Conservation (phyloP, 371 early-diverging fungal species). For the Mucor indicus region DNA sequence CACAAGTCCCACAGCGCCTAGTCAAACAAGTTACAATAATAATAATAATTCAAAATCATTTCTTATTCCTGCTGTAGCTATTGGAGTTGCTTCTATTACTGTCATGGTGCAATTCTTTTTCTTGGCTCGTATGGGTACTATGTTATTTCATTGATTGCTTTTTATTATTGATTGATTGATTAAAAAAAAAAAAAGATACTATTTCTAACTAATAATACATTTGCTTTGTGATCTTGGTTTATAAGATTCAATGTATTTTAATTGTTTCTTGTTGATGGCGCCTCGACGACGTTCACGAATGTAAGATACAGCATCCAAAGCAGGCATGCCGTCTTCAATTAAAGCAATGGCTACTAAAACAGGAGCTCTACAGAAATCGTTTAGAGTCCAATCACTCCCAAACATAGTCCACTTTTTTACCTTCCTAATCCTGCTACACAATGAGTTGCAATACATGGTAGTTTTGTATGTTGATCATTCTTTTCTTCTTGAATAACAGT, state of each 20-base stretch:
- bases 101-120: conserved; percentile 9
- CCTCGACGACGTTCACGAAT: conserved; percentile 84
- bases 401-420: conserved; percentile 24
- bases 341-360: conserved; percentile 81
- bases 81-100: conserved; percentile 4
- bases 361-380: conserved; percentile 50
- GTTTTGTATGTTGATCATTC: conserved; percentile 12
- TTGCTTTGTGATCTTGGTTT: conserved; percentile 54
- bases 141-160: neutral
- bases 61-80: too few relatives aligned
- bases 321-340: conserved; percentile 82
- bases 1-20: too few relatives aligned
- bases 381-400: neutral
- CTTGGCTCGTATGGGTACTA: conserved; percentile 3
- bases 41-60: too few relatives aligned
- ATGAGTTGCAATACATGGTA: conserved; percentile 72
- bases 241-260: conserved; percentile 73
- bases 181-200: neutral
- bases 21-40: too few relatives aligned
- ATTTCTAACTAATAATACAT: conserved; percentile 34
- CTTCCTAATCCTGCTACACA: conserved; percentile 88
- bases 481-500: too few relatives aligned
- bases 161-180: neutral
- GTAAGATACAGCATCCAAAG: conserved; percentile 77
- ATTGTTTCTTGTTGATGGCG: conserved; percentile 83